Evolutionary conservation across 73 alveolate genomes (phyloP).

Genomic region (Effrenium voratum): DNA sequence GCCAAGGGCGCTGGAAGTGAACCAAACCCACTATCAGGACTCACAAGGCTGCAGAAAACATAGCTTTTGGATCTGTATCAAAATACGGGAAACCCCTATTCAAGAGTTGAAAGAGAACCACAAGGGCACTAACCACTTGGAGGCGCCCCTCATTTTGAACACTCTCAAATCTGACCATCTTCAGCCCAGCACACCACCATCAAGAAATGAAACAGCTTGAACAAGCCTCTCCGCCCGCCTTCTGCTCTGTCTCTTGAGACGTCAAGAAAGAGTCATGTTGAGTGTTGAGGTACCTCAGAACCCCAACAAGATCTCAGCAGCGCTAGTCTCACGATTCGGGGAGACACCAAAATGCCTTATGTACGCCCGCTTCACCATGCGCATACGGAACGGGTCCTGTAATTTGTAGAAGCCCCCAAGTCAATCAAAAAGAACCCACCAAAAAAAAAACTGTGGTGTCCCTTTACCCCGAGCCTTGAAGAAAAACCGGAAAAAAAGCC

Average conservation of each 20-base stretch:
- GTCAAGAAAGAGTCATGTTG: conserved; percentile 59
- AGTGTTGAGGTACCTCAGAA: conserved; percentile 63
- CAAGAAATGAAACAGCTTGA: neutral
- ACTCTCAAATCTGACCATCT: neutral
- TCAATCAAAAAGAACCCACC: neutral
- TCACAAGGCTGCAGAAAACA: neutral
- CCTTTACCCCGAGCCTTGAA: too few species aligned
- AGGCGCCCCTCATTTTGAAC: too few species aligned
- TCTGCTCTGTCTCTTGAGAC: conserved; percentile 85
- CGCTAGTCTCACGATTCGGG: too few species aligned
- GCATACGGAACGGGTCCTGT: too few species aligned
- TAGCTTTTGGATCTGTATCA: neutral
- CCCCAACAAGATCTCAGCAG: neutral
- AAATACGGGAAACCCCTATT: neutral
- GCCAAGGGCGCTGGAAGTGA: neutral
- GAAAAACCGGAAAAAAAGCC: too few species aligned
- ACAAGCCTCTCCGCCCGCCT: neutral
- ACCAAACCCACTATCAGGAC: neutral
- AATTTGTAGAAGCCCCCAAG: too few species aligned
- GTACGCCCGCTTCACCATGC: too few species aligned
- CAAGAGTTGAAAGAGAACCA: too few species aligned
- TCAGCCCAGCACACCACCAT: neutral
- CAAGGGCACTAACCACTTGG: too few species aligned
- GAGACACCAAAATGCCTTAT: too few species aligned
- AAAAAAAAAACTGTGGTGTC: too few species aligned